Percentiles rank a stretch among this genome's conserved stretches.
Evolutionary conservation across 2,329 filamentous ascomycete species (phyloP).

Genomic region (Paradendryphiella salina): DNA sequence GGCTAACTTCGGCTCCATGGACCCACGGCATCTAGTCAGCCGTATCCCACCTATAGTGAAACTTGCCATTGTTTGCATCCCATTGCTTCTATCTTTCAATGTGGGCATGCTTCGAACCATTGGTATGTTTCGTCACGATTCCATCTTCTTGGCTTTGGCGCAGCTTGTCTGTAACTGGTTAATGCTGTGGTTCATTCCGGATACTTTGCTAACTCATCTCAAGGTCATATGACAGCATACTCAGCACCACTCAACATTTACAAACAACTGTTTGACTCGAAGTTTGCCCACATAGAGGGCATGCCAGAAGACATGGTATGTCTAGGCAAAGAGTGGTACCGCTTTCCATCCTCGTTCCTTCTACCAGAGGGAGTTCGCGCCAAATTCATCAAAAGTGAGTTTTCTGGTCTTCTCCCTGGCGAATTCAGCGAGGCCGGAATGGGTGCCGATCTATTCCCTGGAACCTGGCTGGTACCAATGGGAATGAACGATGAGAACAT

Average conservation of each 20-base stretch:
- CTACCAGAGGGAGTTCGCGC: conserved; percentile 79
- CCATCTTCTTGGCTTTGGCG: neutral
- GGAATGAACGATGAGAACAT: conserved; percentile 93
- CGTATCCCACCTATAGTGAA: conserved; percentile 77
- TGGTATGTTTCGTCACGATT: conserved; percentile 42
- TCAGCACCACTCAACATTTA: conserved; percentile 77
- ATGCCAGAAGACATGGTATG: conserved; percentile 76
- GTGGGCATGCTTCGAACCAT: conserved; percentile 72
- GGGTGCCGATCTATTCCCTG: conserved; percentile 73
- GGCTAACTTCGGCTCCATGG: conserved; percentile 70
- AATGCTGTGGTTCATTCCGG: neutral
- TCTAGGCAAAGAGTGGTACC: conserved; percentile 97
- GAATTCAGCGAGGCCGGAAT: conserved; percentile 77
- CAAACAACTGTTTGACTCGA: conserved; percentile 62
- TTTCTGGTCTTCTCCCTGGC: conserved; percentile 83
- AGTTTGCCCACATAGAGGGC: conserved; percentile 63
- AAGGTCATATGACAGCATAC: conserved; percentile 76
- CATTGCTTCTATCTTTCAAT: conserved; percentile 66
- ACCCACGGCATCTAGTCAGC: conserved; percentile 67
- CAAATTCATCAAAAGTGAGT: conserved; percentile 90
- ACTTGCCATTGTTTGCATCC: conserved; percentile 61
- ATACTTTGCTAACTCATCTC: neutral
- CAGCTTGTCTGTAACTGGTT: neutral
- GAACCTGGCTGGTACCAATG: conserved; percentile 77
- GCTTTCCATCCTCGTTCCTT: conserved; percentile 92